Evolutionary conservation across 495 filamentous ascomycete species (phyloP).

Genomic region (Penicillium canariense): DNA sequence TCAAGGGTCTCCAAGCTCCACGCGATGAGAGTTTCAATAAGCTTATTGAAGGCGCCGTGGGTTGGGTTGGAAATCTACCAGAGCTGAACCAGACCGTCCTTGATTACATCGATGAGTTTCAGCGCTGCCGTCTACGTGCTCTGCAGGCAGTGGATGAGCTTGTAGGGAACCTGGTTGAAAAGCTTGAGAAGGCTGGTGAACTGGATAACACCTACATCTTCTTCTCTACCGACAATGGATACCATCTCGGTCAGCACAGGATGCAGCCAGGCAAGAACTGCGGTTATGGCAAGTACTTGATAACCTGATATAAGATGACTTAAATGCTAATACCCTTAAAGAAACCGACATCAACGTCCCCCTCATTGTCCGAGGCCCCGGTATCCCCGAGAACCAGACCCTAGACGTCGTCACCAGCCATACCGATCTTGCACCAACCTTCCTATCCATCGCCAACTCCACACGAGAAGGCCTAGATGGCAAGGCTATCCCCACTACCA

Average conservation of each 20-base stretch:
- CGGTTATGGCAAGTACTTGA: slow-evolving; percentile 61
- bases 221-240: slow-evolving; percentile 68
- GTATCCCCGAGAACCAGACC: slow-evolving; percentile 43
- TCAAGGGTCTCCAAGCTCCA: slow-evolving; percentile 28
- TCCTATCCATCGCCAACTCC: slow-evolving; percentile 47
- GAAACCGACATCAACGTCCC: slow-evolving; percentile 71
- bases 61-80: slow-evolving; percentile 54
- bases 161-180: slow-evolving; percentile 51
- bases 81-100: slow-evolving; percentile 50
- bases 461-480: slow-evolving; percentile 51
- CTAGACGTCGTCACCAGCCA: slow-evolving; percentile 60
- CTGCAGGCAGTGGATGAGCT: slow-evolving; percentile 68
- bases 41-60: slow-evolving; percentile 48
- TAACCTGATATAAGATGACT: slow-evolving; percentile 28
- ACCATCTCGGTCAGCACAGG: slow-evolving; percentile 66
- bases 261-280: slow-evolving; percentile 67
- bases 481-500: slow-evolving; percentile 45
- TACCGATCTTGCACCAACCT: slow-evolving; percentile 64
- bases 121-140: slow-evolving; percentile 56
- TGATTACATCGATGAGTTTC: slow-evolving; percentile 63
- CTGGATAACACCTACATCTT: slow-evolving; percentile 67
- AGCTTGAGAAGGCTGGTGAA: slow-evolving; percentile 48
- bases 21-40: slow-evolving; percentile 34
- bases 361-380: slow-evolving; percentile 56
- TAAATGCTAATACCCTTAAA: slow-evolving; percentile 1